These are phyloP conservation scores for Xylaria sp. DNA, from an alignment of 2,329 filamentous ascomycete genomes.

Conservation along the genomic window DNA sequence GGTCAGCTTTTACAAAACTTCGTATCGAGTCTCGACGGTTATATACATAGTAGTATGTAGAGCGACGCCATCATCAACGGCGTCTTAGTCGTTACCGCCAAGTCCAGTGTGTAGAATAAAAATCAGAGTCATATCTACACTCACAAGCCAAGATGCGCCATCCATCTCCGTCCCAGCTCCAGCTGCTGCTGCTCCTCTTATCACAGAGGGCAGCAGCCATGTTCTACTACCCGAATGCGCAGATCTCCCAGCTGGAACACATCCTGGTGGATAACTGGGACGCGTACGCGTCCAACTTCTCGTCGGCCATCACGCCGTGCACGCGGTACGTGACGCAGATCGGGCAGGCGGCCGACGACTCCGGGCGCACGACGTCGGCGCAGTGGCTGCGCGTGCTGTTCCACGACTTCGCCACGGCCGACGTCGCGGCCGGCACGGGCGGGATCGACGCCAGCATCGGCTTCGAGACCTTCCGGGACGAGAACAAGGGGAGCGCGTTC, in stretches of 20 bases:
- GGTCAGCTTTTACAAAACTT: neutral
- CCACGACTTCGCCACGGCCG: constrained; percentile 47
- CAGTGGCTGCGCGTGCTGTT: constrained; percentile 48
- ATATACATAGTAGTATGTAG: too few relatives aligned
- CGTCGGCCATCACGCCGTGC: constrained; percentile 46
- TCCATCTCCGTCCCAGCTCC: neutral
- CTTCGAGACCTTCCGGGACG: constrained; percentile 46
- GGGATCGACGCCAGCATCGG: constrained; percentile 49
- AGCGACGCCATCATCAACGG: too few relatives aligned
- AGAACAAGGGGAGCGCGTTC: constrained; percentile 47
- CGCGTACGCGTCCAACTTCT: constrained; percentile 46
- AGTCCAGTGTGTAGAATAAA: neutral
- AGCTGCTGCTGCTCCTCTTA: neutral
- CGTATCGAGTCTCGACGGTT: neutral
- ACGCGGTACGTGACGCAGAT: constrained; percentile 45
- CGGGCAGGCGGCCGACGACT: constrained; percentile 40
- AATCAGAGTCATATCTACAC: too few relatives aligned
- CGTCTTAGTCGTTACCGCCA: neutral
- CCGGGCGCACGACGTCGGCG: constrained; percentile 44
- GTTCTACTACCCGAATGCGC: constrained; percentile 47
- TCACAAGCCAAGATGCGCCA: constrained; percentile 3
- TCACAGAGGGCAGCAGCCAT: constrained; percentile 26
- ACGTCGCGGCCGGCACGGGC: constrained; percentile 44
- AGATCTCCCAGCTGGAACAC: constrained; percentile 42
- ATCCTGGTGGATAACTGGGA: constrained; percentile 46